These are phyloP conservation scores for Passalora sequoiae DNA, from an alignment of 2,329 filamentous ascomycete genomes.

Conservation along the genomic window DNA sequence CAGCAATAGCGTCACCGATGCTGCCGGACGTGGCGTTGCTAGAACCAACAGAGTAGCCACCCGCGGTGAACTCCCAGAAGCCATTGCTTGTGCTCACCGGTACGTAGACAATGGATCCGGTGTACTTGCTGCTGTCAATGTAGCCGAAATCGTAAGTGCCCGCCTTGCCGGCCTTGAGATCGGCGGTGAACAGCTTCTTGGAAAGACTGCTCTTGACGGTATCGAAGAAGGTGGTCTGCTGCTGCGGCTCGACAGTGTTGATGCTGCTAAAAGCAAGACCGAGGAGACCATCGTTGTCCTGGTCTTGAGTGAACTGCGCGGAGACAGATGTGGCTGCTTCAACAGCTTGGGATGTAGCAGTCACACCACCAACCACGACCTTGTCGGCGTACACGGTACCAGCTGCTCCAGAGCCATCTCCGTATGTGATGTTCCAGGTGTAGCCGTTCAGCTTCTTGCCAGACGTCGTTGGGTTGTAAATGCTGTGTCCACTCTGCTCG, in stretches of 20 bases:
- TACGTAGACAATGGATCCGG: slow-evolving; percentile 53
- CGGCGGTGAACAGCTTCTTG: slow-evolving; percentile 53
- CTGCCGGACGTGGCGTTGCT: slow-evolving; percentile 38
- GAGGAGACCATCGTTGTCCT: slow-evolving; percentile 55
- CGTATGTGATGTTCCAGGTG: slow-evolving; percentile 51
- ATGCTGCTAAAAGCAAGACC: slow-evolving; percentile 56
- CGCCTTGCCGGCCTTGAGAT: slow-evolving; percentile 50
- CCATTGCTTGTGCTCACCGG: slow-evolving; percentile 53
- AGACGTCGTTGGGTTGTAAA: slow-evolving; percentile 51
- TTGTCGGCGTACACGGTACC: slow-evolving; percentile 63
- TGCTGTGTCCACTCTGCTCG: slow-evolving; percentile 50
- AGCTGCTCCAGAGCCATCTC: slow-evolving; percentile 58
- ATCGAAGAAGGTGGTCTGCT: slow-evolving; percentile 57
- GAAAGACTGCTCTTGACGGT: slow-evolving; percentile 50
- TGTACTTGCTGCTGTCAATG: slow-evolving; percentile 54
- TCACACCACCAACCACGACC: slow-evolving; percentile 57
- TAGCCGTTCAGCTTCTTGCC: slow-evolving; percentile 34
- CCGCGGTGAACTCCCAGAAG: slow-evolving; percentile 58
- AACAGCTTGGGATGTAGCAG: slow-evolving; percentile 57
- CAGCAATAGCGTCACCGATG: slow-evolving; percentile 55
- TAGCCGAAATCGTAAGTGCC: slow-evolving; percentile 55
- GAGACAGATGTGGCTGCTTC: slow-evolving; percentile 60
- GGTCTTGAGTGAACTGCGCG: slow-evolving; percentile 46
- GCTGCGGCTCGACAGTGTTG: slow-evolving; percentile 51
- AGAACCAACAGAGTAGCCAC: slow-evolving; percentile 53